Conservation (phyloP, 2,329 filamentous ascomycete genomes). For the Aspergillus amoenus region DNA sequence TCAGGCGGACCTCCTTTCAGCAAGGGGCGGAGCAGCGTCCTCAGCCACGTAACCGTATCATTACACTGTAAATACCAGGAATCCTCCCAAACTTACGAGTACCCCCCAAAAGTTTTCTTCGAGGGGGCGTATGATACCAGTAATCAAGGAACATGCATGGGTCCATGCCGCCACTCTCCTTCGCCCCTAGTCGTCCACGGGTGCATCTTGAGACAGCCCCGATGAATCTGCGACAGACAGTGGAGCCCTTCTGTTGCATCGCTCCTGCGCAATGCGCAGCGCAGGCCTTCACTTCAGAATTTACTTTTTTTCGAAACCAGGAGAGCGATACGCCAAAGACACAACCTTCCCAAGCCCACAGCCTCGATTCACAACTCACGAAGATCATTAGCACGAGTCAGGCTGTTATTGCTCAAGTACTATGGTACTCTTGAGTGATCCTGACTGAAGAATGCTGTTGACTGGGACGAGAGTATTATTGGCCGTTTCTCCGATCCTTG, state of each 20-base stretch:
- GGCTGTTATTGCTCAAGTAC: neutral
- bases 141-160: neutral
- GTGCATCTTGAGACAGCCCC: neutral
- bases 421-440: too few relatives aligned
- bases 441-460: too few relatives aligned
- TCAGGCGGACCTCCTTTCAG: conserved; percentile 14
- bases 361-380: neutral
- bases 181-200: neutral
- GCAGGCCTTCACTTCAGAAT: neutral
- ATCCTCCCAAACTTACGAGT: neutral
- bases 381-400: neutral
- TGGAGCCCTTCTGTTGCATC: conserved; percentile 6
- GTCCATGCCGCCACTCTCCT: neutral
- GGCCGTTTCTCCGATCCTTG: too few relatives aligned
- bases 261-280: neutral
- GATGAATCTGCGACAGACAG: conserved; percentile 1
- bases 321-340: too few relatives aligned
- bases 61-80: conserved; percentile 6
- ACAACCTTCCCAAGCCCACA: neutral
- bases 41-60: conserved; percentile 18
- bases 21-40: conserved; percentile 22
- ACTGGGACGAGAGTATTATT: too few relatives aligned
- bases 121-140: neutral
- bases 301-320: neutral
- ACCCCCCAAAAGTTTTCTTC: neutral